Conservation (phyloP, 139 green algal species). For the Chlorella sp. region DNA sequence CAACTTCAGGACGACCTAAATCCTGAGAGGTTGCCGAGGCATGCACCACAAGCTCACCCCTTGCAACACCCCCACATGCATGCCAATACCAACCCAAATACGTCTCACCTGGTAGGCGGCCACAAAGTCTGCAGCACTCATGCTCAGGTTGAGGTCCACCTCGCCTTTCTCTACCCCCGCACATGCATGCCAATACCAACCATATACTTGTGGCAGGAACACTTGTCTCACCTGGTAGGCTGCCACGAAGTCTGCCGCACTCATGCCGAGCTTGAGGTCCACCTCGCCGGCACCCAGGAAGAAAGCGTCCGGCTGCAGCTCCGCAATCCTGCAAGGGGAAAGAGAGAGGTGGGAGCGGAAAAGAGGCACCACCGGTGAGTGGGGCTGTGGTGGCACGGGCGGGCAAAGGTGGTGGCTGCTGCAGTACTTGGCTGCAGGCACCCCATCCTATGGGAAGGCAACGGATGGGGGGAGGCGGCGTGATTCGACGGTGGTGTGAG, state of each 20-base stretch:
- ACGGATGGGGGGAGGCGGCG: not conserved
- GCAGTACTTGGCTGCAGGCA: not conserved
- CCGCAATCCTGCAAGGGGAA: slow-evolving; percentile 39
- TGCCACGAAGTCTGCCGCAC: slow-evolving; percentile 64
- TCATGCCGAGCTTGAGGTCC: slow-evolving; percentile 86
- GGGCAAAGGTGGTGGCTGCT: not conserved
- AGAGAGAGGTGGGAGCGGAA: not conserved
- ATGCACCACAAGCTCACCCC: too few species aligned
- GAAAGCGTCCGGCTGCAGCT: slow-evolving; percentile 70
- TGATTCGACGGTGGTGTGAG: too few species aligned
- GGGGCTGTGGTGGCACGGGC: not conserved
- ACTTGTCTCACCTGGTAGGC: slow-evolving; percentile 51
- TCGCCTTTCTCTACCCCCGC: not conserved
- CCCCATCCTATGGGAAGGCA: not conserved
- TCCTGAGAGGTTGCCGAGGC: too few species aligned
- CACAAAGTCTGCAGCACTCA: too few species aligned
- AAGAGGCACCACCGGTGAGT: not conserved
- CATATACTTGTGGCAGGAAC: too few species aligned
- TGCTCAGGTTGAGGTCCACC: not conserved
- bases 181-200: not conserved
- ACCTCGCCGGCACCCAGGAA: slow-evolving; percentile 90
- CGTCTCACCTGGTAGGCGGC: too few species aligned
- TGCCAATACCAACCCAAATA: too few species aligned
- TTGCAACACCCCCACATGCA: too few species aligned
- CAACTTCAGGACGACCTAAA: too few species aligned